These are phyloP conservation scores for Phycomyces blakesleeanus DNA, from an alignment of 192 early-diverging fungal species.

Conservation along the genomic window DNA sequence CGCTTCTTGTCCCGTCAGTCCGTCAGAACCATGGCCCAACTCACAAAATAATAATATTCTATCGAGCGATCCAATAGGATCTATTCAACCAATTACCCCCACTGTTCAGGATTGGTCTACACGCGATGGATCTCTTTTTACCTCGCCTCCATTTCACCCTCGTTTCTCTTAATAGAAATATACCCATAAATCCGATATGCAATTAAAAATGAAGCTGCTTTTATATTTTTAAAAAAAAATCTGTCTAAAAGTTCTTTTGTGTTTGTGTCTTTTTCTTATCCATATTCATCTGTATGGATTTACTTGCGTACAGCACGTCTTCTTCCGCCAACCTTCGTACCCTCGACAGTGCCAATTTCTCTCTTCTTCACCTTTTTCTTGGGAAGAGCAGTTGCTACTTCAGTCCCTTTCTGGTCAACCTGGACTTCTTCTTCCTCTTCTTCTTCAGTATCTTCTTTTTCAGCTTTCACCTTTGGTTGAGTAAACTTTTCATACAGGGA, in stretches of 20 bases:
- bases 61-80: background rate
- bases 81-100: background rate
- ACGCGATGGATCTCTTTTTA: background rate
- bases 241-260: no score
- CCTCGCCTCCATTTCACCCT: background rate
- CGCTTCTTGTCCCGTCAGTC: background rate
- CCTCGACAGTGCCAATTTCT: conserved; percentile 15
- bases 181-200: background rate
- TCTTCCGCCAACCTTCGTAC: conserved; percentile 29
- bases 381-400: background rate
- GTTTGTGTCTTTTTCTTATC: no score
- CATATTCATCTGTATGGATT: no score
- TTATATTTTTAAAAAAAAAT: background rate
- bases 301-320: conserved; percentile 27
- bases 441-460: conserved; percentile 7
- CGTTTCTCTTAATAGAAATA: background rate
- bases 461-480: background rate
- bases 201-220: background rate
- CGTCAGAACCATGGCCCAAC: background rate
- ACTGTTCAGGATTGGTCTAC: background rate
- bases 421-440: conserved; percentile 10
- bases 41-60: background rate
- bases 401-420: background rate
- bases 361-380: conserved; percentile 15
- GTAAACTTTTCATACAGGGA: background rate